A percentile compares a stretch with the other conserved stretches of the same genome.
phyloP scores from a whole-genome alignment of 148 eudicot species.

The Diospyros lotus region DNA sequence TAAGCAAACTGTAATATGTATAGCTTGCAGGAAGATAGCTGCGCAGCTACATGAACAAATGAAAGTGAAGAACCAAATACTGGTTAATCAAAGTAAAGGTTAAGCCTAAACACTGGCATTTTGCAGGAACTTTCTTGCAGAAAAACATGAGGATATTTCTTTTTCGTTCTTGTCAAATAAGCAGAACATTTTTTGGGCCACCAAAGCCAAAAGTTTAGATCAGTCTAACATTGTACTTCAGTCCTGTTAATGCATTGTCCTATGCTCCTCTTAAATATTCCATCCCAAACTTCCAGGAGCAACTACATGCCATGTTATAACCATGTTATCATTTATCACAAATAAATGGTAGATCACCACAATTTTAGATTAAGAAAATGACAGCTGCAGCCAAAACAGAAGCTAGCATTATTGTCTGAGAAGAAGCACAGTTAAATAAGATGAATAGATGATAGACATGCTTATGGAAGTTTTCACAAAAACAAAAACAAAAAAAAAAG shows the following conservation, averaged over 20 bases:
- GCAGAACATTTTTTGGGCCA: not conserved
- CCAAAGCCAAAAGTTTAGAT: not conserved
- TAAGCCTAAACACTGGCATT: too few species aligned
- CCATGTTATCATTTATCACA: too few species aligned
- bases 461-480: too few species aligned
- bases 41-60: not conserved
- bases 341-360: too few species aligned
- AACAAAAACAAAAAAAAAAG: too few species aligned
- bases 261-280: not conserved
- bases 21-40: not conserved
- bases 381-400: too few species aligned
- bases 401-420: too few species aligned
- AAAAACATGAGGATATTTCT: not conserved
- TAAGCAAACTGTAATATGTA: not conserved
- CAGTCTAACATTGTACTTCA: not conserved
- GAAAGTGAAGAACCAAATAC: not conserved
- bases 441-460: too few species aligned
- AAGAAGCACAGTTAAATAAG: too few species aligned
- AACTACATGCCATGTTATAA: too few species aligned
- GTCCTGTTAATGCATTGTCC: not conserved
- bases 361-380: too few species aligned
- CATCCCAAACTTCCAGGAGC: too few species aligned
- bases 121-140: not conserved
- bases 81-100: not conserved
- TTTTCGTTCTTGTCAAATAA: not conserved